A percentile compares a stretch with the other conserved stretches of the same genome.
Conservation (phyloP, 805 yeast species). For the Ogataea pini region DNA sequence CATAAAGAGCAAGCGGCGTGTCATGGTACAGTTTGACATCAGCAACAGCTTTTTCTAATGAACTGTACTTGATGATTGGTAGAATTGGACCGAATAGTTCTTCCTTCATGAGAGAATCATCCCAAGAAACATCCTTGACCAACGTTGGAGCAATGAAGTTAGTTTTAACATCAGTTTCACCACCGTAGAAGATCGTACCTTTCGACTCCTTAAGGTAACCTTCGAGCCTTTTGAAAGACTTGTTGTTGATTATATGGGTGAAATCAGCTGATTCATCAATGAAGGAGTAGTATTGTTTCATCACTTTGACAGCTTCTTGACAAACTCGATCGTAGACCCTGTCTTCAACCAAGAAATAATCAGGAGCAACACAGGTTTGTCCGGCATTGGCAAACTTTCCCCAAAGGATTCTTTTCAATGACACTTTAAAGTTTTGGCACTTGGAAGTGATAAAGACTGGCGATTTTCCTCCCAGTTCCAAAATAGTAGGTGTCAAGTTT, state of each 20-base stretch:
- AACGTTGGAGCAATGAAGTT: conserved; percentile 73
- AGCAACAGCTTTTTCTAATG: conserved; percentile 47
- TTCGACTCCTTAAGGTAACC: conserved; percentile 46
- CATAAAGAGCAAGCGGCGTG: conserved; percentile 82
- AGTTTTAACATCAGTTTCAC: conserved; percentile 35
- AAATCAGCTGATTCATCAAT: conserved; percentile 41
- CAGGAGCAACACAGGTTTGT: conserved; percentile 90
- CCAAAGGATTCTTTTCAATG: conserved; percentile 61
- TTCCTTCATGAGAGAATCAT: conserved; percentile 69
- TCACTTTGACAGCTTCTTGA: conserved; percentile 41
- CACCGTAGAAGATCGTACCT: conserved; percentile 56
- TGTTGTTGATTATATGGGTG: conserved; percentile 62
- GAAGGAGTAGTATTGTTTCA: conserved; percentile 46
- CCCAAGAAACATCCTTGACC: conserved; percentile 59
- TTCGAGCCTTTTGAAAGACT: conserved; percentile 50
- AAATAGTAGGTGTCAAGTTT: conserved; percentile 71
- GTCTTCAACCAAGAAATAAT: conserved; percentile 72
- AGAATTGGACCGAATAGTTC: conserved; percentile 87
- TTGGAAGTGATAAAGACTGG: conserved; percentile 71
- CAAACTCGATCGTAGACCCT: conserved; percentile 54
- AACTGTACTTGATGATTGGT: conserved; percentile 62
- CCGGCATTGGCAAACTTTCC: conserved; percentile 82
- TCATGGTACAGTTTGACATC: conserved; percentile 54
- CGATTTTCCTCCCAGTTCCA: conserved; percentile 92
- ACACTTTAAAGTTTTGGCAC: conserved; percentile 42